Evolutionary conservation across 805 yeast species (phyloP).

Genomic region (Ogataea pilisensis): DNA sequence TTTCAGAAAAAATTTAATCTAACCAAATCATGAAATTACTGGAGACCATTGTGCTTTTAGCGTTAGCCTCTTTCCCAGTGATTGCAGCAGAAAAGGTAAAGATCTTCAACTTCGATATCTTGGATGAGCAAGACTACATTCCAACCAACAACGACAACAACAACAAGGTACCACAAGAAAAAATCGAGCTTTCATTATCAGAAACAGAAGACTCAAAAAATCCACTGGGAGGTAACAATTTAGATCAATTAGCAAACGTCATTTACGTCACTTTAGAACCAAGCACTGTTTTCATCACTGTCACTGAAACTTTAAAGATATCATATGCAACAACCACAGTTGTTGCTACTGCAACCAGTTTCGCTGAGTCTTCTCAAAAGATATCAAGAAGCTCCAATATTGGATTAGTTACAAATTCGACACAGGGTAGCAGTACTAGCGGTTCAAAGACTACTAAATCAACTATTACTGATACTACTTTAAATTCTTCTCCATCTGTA

Average conservation of each 20-base stretch:
- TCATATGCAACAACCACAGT: conserved; percentile 13
- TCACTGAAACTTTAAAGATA: conserved; percentile 21
- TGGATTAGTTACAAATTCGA: too few relatives aligned
- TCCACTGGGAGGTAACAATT: conserved; percentile 10
- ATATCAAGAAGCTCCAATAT: conserved; percentile 1
- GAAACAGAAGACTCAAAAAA: not conserved
- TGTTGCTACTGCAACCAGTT: conserved; percentile 8
- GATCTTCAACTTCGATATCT: conserved; percentile 12
- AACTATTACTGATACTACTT: not conserved
- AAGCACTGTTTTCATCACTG: conserved; percentile 22
- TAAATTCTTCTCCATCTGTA: too few relatives aligned
- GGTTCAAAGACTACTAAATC: not conserved
- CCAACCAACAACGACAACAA: too few relatives aligned
- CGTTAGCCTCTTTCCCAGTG: not conserved
- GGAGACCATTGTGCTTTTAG: not conserved
- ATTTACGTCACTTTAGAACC: conserved; percentile 26
- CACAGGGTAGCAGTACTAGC: not conserved
- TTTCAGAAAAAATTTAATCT: too few relatives aligned
- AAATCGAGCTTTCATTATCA: too few relatives aligned
- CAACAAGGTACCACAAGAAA: too few relatives aligned
- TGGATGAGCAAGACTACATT: not conserved
- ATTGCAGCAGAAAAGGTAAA: conserved; percentile 14
- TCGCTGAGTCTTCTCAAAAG: too few relatives aligned
- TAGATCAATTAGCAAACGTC: conserved; percentile 20
- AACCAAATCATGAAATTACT: too few relatives aligned